A percentile compares a stretch with the other conserved stretches of the same genome.
Conservation (phyloP, 1,284 basidiomycete genomes). For the Ustilago xerochloae region DNA sequence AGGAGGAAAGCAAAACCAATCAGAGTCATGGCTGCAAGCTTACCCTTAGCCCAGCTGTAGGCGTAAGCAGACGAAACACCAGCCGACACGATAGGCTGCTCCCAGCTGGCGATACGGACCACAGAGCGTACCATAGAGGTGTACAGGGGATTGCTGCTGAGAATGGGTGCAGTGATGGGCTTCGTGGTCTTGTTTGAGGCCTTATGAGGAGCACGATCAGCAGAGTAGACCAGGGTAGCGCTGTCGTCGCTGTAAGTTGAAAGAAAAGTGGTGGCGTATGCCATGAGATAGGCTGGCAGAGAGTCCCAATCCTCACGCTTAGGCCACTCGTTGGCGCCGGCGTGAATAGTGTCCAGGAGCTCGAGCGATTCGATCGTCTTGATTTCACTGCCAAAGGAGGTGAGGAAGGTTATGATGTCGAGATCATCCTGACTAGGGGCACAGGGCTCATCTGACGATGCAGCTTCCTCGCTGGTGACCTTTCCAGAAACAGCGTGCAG, state of each 20-base stretch:
- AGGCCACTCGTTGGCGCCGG: conserved; percentile 24
- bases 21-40: conserved; percentile 18
- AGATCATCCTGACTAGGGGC: conserved; percentile 29
- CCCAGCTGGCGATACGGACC: conserved; percentile 34
- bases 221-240: conserved; percentile 28
- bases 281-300: conserved; percentile 35
- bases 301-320: conserved; percentile 40
- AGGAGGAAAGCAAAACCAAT: conserved; percentile 19
- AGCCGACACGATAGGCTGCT: conserved; percentile 22
- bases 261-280: conserved; percentile 27
- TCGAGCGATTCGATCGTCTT: conserved; percentile 40
- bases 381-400: conserved; percentile 42
- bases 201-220: conserved; percentile 10
- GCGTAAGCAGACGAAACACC: conserved; percentile 29
- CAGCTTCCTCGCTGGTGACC: neutral
- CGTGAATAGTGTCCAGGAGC: conserved; percentile 30
- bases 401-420: conserved; percentile 44
- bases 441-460: neutral
- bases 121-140: conserved; percentile 19
- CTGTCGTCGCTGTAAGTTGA: conserved; percentile 26
- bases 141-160: conserved; percentile 32
- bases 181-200: neutral
- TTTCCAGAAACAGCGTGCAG: conserved; percentile 8
- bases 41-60: conserved; percentile 37
- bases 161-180: neutral